Evolutionary conservation across 495 filamentous ascomycete genomes (phyloP).

Genomic region (Ascobolus immersus): DNA sequence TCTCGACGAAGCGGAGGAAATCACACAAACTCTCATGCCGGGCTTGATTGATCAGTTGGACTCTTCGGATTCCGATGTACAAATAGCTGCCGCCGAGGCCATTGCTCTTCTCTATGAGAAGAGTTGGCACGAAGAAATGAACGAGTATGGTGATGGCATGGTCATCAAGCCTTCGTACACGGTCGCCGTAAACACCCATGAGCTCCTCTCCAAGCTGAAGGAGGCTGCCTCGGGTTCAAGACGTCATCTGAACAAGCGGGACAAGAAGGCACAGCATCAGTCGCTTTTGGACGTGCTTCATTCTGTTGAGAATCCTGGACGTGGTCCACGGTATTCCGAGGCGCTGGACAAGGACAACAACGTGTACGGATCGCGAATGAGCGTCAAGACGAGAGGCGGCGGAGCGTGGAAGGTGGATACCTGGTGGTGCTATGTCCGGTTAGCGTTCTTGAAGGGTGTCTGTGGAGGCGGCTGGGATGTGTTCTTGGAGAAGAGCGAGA

Average conservation of each 20-base stretch:
- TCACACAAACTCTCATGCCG: conserved; percentile 52
- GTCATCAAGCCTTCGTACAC: too few species aligned
- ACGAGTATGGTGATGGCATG: conserved; percentile 28
- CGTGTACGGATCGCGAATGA: conserved; percentile 54
- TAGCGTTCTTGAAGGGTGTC: too few species aligned
- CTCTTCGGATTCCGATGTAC: conserved; percentile 46
- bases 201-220: conserved; percentile 27
- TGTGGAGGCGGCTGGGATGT: too few species aligned
- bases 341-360: conserved; percentile 47
- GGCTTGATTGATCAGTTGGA: conserved; percentile 77
- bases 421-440: too few species aligned
- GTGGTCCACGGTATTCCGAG: conserved; percentile 43
- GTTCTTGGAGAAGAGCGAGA: too few species aligned
- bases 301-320: conserved; percentile 51
- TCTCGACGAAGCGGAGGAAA: conserved; percentile 42
- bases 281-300: conserved; percentile 65
- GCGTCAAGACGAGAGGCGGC: conserved; percentile 44
- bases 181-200: too few species aligned
- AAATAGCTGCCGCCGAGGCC: conserved; percentile 68
- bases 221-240: conserved; percentile 37
- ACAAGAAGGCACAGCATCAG: conserved; percentile 49
- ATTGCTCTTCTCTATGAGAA: conserved; percentile 80
- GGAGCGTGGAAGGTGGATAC: conserved; percentile 57
- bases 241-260: conserved; percentile 50
- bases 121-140: too few species aligned